Percentiles rank a stretch among this genome's conserved stretches.
These are phyloP conservation scores for Alisma plantagoaquatica DNA, from an alignment of 106 monocot species.

Conservation along the genomic window DNA sequence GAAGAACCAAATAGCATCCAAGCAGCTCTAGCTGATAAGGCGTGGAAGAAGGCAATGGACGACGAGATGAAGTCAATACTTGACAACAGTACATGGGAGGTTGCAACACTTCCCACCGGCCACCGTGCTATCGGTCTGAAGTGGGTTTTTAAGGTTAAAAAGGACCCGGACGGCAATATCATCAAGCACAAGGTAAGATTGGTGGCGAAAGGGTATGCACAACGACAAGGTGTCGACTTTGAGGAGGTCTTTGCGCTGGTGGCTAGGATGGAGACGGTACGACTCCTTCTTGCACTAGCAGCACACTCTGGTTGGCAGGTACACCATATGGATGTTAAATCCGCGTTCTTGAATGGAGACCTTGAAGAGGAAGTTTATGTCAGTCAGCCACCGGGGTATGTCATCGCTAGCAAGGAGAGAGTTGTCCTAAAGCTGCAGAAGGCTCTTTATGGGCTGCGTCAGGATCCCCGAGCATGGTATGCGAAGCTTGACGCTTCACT, in stretches of 20 bases:
- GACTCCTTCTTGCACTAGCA: background rate
- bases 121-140: background rate
- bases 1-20: background rate
- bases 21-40: background rate
- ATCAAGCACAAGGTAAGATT: background rate
- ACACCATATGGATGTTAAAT: too few relatives aligned
- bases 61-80: too few relatives aligned
- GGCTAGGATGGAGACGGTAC: background rate
- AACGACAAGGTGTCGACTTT: background rate
- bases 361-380: background rate
- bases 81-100: too few relatives aligned
- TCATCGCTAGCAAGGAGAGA: background rate
- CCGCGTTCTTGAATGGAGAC: background rate
- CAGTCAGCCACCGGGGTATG: too few relatives aligned
- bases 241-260: background rate
- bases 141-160: slow-evolving; percentile 1
- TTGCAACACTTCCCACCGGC: too few relatives aligned
- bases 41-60: too few relatives aligned
- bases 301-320: too few relatives aligned
- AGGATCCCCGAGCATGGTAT: too few relatives aligned
- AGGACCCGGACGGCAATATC: background rate
- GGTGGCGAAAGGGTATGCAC: background rate
- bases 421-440: background rate
- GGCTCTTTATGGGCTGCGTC: too few relatives aligned
- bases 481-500: too few relatives aligned